phyloP scores from a whole-genome alignment of 208 protist species.

The Trypanosoma vivax region DNA sequence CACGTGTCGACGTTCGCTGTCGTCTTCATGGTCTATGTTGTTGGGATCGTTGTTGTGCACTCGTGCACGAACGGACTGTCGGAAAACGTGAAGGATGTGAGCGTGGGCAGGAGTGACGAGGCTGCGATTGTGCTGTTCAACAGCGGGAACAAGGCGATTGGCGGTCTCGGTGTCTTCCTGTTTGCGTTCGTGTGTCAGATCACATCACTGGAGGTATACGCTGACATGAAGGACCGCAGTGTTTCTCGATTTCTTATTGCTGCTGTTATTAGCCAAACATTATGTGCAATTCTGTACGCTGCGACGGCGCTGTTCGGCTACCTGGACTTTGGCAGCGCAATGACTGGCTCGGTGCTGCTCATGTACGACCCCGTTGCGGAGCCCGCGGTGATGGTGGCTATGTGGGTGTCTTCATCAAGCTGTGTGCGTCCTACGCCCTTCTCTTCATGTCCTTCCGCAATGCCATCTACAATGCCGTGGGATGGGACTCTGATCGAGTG shows the following conservation, averaged over 20 bases:
- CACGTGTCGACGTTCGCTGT: neutral
- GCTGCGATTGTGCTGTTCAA: slow-evolving; percentile 3
- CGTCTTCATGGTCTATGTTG: neutral
- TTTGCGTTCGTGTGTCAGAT: slow-evolving; percentile 56
- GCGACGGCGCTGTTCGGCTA: slow-evolving; percentile 54
- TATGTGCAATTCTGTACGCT: slow-evolving; percentile 56
- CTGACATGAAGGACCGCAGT: slow-evolving; percentile 28
- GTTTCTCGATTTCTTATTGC: slow-evolving; percentile 20
- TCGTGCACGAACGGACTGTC: slow-evolving; percentile 20
- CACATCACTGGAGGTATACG: slow-evolving; percentile 37
- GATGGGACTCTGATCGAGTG: slow-evolving; percentile 39
- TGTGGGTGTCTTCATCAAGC: slow-evolving; percentile 51
- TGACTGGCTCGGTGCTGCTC: slow-evolving; percentile 42
- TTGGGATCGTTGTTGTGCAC: neutral
- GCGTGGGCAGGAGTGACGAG: neutral
- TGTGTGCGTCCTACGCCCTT: slow-evolving; percentile 45
- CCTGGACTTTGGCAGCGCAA: slow-evolving; percentile 41
- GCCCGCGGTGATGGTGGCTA: slow-evolving; percentile 46
- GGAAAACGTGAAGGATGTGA: neutral
- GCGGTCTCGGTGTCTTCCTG: slow-evolving; percentile 41
- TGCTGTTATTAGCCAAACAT: slow-evolving; percentile 25
- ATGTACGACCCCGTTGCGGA: slow-evolving; percentile 56
- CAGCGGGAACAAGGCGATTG: slow-evolving; percentile 16
- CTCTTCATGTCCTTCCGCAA: slow-evolving; percentile 54
- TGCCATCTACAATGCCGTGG: slow-evolving; percentile 43